These are phyloP conservation scores for Cladophialophora yegresii DNA, from an alignment of 2,329 filamentous ascomycete genomes.

Conservation along the genomic window DNA sequence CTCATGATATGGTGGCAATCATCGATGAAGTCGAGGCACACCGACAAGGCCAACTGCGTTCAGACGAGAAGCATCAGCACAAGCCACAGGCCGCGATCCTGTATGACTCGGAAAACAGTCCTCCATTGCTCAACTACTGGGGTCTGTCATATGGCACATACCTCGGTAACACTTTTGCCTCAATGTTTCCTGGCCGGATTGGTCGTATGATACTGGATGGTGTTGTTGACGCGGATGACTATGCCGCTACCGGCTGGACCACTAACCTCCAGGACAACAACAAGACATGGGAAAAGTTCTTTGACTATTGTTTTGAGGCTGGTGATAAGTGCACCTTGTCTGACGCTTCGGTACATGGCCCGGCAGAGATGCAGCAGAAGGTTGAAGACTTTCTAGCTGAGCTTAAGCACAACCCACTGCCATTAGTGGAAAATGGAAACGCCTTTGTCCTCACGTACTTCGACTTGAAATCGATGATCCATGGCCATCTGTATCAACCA, in stretches of 20 bases:
- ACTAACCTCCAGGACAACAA: slow-evolving; percentile 57
- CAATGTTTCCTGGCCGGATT: slow-evolving; percentile 47
- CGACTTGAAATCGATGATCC: slow-evolving; percentile 49
- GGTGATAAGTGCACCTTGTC: slow-evolving; percentile 53
- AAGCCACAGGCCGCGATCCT: slow-evolving; percentile 13
- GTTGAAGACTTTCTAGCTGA: slow-evolving; percentile 26
- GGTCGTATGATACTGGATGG: slow-evolving; percentile 49
- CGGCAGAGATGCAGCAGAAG: slow-evolving; percentile 26
- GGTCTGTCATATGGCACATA: slow-evolving; percentile 56
- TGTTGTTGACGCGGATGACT: slow-evolving; percentile 49
- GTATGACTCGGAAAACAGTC: neutral
- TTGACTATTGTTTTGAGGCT: slow-evolving; percentile 56
- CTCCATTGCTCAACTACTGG: slow-evolving; percentile 49
- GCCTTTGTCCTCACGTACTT: slow-evolving; percentile 54
- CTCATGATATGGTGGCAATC: slow-evolving; percentile 44
- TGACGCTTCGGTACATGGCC: slow-evolving; percentile 9
- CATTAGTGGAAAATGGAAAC: slow-evolving; percentile 42
- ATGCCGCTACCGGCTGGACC: slow-evolving; percentile 54
- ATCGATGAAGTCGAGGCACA: slow-evolving; percentile 37
- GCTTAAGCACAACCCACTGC: slow-evolving; percentile 34
- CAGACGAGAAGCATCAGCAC: neutral
- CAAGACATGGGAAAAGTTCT: slow-evolving; percentile 56
- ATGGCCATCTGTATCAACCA: slow-evolving; percentile 28
- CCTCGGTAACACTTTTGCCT: slow-evolving; percentile 50
- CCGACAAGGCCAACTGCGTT: slow-evolving; percentile 20